Conservation (phyloP, 2,329 filamentous ascomycete species). For the Dactylonectria estremocensis region DNA sequence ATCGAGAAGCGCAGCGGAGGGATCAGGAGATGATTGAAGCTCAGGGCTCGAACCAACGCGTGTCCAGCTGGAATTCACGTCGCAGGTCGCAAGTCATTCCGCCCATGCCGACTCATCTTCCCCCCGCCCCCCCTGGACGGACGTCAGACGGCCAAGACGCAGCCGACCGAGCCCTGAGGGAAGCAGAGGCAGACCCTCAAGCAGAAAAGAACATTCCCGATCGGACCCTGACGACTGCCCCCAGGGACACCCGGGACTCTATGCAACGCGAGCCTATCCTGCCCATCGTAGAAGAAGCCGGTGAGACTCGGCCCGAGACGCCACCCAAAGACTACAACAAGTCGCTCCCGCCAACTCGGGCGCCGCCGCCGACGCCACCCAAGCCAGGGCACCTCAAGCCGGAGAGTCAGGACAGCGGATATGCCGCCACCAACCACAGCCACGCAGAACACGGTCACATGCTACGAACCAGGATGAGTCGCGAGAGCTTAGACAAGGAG, state of each 20-base stretch:
- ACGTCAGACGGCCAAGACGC: conserved; percentile 59
- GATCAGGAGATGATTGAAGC: conserved; percentile 71
- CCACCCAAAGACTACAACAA: conserved; percentile 57
- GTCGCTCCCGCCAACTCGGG: conserved; percentile 61
- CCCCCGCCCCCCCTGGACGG: conserved; percentile 58
- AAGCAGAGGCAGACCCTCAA: conserved; percentile 48
- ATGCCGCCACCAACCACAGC: conserved; percentile 56
- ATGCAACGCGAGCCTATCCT: conserved; percentile 71
- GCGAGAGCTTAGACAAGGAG: conserved; percentile 73
- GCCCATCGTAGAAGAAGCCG: conserved; percentile 92
- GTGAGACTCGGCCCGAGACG: conserved; percentile 64
- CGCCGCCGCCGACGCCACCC: conserved; percentile 56
- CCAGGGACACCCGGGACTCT: conserved; percentile 67
- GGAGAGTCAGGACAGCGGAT: conserved; percentile 65
- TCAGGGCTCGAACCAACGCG: conserved; percentile 53
- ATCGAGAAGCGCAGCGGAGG: conserved; percentile 73
- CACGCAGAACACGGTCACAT: conserved; percentile 48
- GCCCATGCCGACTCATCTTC: conserved; percentile 63
- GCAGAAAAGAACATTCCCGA: conserved; percentile 71
- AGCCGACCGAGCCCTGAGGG: conserved; percentile 57
- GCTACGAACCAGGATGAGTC: conserved; percentile 61
- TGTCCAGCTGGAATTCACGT: conserved; percentile 57
- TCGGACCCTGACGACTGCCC: conserved; percentile 65
- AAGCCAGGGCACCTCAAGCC: conserved; percentile 56
- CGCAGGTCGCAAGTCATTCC: conserved; percentile 55